Evolutionary conservation across 208 protist genomes (phyloP), one percentile per base, ranked within the genome.

Genomic region (Leishmania turanica): DNA sequence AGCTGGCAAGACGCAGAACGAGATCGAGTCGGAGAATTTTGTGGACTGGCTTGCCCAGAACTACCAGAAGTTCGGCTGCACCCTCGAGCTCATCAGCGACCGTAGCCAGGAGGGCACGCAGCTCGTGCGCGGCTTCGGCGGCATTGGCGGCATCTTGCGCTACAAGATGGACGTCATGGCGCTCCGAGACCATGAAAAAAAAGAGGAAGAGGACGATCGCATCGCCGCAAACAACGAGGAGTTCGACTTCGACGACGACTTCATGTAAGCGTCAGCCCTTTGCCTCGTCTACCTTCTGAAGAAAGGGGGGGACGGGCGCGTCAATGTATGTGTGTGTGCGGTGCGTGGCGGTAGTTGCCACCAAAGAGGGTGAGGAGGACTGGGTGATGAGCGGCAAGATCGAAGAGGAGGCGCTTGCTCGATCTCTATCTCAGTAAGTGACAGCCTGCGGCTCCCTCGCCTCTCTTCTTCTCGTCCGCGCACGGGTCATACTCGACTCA

Each of bases 1-100:
- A 70, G 90, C 95, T 4, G 94, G 94, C 71, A 95, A 95, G 81
- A 82, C 92, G 79, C 91, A 95, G 79, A 93, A 90, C 78, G 99
- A 99, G 60, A 91, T 99, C 58, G 93, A 96, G 51, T 81, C 80
- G 65, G 90, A 99, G 68, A 85, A 93, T 81, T 93, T 99, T 60
- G 91, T 99, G 27, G 99, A 99, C 86, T 99, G 99, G 99, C 89
- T 99, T 37, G 96, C 99, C 15, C 87, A 98, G 45, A 99, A 99
- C 89, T 99, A 99, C 92, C 97, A 98, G 65, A 97, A 98, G 58
- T 99, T 99, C 78, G 99, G 99, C 68, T 97, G 92, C 90, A 93
- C 85, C n/a, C 91, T 99, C 45, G 98, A 98, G 90, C 95, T 99
- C 68, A 91, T 99, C 45, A 98, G 95, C 65, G 92, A 98, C 87